phyloP scores from a whole-genome alignment of 495 filamentous ascomycete genomes.

The Cercophora samala region DNA sequence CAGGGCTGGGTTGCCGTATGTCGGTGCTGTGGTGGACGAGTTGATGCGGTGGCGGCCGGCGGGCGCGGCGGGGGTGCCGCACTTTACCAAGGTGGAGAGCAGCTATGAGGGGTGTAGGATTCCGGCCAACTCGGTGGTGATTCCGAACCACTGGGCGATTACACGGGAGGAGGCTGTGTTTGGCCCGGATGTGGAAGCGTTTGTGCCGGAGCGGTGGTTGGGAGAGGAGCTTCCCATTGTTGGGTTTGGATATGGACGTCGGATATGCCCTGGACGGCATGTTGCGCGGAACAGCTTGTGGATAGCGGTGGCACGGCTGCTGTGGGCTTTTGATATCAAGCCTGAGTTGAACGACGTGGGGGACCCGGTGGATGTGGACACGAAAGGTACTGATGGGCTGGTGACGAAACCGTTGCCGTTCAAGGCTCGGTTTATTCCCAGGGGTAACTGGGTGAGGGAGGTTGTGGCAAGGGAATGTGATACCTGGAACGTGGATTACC shows the following conservation, averaged over 20 bases:
- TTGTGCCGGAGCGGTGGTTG: slow-evolving; percentile 43
- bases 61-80: slow-evolving; percentile 49
- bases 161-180: slow-evolving; percentile 56
- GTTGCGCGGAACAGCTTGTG: slow-evolving; percentile 46
- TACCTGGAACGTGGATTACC: slow-evolving; percentile 2
- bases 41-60: slow-evolving; percentile 54
- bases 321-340: slow-evolving; percentile 48
- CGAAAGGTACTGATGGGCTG: slow-evolving; percentile 40
- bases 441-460: slow-evolving; percentile 10
- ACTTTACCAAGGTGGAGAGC: slow-evolving; percentile 47
- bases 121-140: slow-evolving; percentile 34
- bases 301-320: slow-evolving; percentile 44
- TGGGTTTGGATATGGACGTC: slow-evolving; percentile 52
- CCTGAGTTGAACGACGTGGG: slow-evolving; percentile 43
- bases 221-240: slow-evolving; percentile 35
- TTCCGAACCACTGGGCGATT: slow-evolving; percentile 37
- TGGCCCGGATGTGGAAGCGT: slow-evolving; percentile 48
- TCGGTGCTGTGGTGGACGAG: slow-evolving; percentile 46
- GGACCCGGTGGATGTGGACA: slow-evolving; percentile 44
- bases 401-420: slow-evolving; percentile 48
- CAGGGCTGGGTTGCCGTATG: slow-evolving; percentile 45
- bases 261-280: slow-evolving; percentile 52
- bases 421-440: slow-evolving; percentile 14
- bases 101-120: slow-evolving; percentile 34
- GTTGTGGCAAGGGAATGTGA: slow-evolving; percentile 1